Evolutionary conservation across 2,329 filamentous ascomycete genomes (phyloP).

Genomic region (Sarocladium strictum): DNA sequence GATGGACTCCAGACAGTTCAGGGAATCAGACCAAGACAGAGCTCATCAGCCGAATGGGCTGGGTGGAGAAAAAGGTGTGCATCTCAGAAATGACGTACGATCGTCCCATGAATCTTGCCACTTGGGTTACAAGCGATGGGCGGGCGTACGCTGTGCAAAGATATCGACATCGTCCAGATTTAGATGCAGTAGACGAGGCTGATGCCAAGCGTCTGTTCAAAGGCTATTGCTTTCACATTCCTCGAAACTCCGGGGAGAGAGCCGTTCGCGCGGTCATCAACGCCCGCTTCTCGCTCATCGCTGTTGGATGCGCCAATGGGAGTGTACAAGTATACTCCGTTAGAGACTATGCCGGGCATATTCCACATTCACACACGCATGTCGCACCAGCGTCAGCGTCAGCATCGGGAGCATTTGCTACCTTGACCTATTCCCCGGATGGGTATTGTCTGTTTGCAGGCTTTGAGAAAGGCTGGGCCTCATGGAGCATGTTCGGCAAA

Average conservation of each 20-base stretch:
- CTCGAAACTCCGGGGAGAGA: slow-evolving; percentile 50
- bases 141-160: slow-evolving; percentile 88
- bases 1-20: slow-evolving; percentile 79
- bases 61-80: slow-evolving; percentile 71
- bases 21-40: slow-evolving; percentile 88
- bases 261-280: slow-evolving; percentile 81
- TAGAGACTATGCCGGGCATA: slow-evolving; percentile 88
- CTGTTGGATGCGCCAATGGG: slow-evolving; percentile 75
- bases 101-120: slow-evolving; percentile 89
- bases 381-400: slow-evolving; percentile 60
- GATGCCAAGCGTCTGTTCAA: slow-evolving; percentile 68
- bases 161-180: slow-evolving; percentile 35
- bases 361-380: slow-evolving; percentile 78
- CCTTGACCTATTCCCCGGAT: slow-evolving; percentile 83
- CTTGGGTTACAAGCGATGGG: slow-evolving; percentile 87
- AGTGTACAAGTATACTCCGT: slow-evolving; percentile 85
- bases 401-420: slow-evolving; percentile 65
- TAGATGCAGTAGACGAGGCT: slow-evolving; percentile 33
- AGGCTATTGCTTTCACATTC: slow-evolving; percentile 84
- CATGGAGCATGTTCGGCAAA: slow-evolving; percentile 97
- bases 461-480: slow-evolving; percentile 88
- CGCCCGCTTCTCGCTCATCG: slow-evolving; percentile 88
- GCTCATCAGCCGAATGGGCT: slow-evolving; percentile 78
- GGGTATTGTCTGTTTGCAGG: slow-evolving; percentile 94
- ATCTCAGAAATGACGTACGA: slow-evolving; percentile 88